phyloP scores from a whole-genome alignment of 1,284 basidiomycete genomes.

The Hemileccinum hortonii region DNA sequence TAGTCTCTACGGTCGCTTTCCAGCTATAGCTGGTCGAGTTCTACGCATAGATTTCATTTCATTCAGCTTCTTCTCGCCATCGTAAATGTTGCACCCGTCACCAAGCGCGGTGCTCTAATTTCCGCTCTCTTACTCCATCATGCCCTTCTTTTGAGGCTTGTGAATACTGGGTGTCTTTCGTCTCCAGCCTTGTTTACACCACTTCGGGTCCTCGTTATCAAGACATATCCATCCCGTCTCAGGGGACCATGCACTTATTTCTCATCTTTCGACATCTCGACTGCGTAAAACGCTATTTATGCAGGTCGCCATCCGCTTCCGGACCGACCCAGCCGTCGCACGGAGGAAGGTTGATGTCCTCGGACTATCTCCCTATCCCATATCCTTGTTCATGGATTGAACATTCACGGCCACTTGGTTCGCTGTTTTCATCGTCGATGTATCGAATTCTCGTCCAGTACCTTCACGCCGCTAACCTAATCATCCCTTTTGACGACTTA shows the following conservation, averaged over 20 bases:
- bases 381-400: constrained; percentile 40
- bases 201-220: constrained; percentile 39
- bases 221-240: constrained; percentile 69
- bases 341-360: constrained; percentile 32
- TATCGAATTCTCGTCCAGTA: constrained; percentile 36
- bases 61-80: constrained; percentile 19
- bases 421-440: constrained; percentile 31
- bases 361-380: constrained; percentile 32
- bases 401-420: constrained; percentile 29
- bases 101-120: constrained; percentile 33
- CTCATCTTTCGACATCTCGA: constrained; percentile 35
- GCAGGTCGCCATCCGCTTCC: constrained; percentile 21
- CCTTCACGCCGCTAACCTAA: constrained; percentile 37
- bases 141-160: constrained; percentile 35
- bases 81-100: constrained; percentile 29
- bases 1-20: constrained; percentile 3
- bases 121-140: constrained; percentile 36
- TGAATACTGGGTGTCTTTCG: constrained; percentile 38
- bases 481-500: constrained; percentile 33
- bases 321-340: constrained; percentile 23
- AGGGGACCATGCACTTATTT: constrained; percentile 32
- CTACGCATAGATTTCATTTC: constrained; percentile 27
- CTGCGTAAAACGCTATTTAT: constrained; percentile 37
- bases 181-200: constrained; percentile 29
- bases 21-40: constrained; percentile 21